These are phyloP conservation scores for Colletotrichum eleusines DNA, from an alignment of 2,329 filamentous ascomycete species.

Conservation along the genomic window DNA sequence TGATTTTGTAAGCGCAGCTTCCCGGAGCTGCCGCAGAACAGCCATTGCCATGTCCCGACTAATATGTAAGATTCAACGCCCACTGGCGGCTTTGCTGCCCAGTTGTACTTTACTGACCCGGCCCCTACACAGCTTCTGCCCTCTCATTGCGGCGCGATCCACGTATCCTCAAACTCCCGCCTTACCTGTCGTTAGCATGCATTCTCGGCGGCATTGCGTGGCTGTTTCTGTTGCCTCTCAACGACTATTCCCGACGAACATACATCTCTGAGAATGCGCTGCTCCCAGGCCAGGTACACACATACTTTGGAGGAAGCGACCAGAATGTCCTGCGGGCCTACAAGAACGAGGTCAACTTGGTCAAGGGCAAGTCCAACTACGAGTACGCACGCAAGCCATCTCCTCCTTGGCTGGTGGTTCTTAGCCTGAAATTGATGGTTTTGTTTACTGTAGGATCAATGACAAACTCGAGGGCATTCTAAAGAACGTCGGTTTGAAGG, in stretches of 20 bases:
- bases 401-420: neutral
- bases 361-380: constrained; percentile 66
- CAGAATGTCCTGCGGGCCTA: constrained; percentile 95
- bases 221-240: constrained; percentile 88
- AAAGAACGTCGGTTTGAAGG: constrained; percentile 83
- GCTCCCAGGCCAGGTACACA: constrained; percentile 94
- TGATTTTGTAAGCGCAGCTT: constrained; percentile 31
- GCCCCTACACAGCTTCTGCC: constrained; percentile 64
- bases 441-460: constrained; percentile 63
- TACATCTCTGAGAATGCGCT: constrained; percentile 99
- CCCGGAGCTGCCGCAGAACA: constrained; percentile 21
- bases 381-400: constrained; percentile 55
- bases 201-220: constrained; percentile 88
- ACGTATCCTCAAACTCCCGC: constrained; percentile 84
- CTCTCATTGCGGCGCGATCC: constrained; percentile 83
- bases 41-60: constrained; percentile 63
- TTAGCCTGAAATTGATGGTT: constrained; percentile 7
- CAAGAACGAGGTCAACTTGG: constrained; percentile 80
- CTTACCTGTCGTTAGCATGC: constrained; percentile 87
- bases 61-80: constrained; percentile 58
- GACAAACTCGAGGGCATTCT: constrained; percentile 82
- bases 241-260: constrained; percentile 90
- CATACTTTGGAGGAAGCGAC: constrained; percentile 96
- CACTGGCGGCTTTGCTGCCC: neutral
- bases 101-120: constrained; percentile 36